phyloP scores from a whole-genome alignment of 805 yeast genomes.

The Yamadazyma kitorensis region DNA sequence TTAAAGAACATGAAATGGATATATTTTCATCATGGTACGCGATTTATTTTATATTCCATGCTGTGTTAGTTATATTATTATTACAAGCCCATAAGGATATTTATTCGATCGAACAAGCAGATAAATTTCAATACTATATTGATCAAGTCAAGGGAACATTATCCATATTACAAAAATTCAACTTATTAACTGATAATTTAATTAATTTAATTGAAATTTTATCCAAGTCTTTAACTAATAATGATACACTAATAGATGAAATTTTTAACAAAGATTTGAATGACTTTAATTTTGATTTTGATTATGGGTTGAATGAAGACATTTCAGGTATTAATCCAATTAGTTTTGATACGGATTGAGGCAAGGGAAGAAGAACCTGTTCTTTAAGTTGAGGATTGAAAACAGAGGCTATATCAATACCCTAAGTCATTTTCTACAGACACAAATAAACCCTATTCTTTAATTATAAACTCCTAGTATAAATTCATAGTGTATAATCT shows the following conservation, averaged over 20 bases:
- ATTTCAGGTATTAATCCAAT: too few species aligned
- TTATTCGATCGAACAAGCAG: slow-evolving; percentile 1
- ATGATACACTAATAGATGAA: slow-evolving; percentile 3
- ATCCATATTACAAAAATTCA: slow-evolving; percentile 1
- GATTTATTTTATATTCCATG: slow-evolving; percentile 61
- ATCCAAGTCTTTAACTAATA: slow-evolving; percentile 4
- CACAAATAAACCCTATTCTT: too few species aligned
- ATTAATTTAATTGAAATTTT: slow-evolving; percentile 7
- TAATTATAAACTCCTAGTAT: too few species aligned
- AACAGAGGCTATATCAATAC: too few species aligned
- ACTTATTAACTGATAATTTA: slow-evolving; percentile 5
- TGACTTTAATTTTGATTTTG: slow-evolving; percentile 2
- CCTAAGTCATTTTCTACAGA: too few species aligned
- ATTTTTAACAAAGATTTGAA: background rate
- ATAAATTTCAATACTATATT: slow-evolving; percentile 5
- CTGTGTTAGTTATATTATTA: slow-evolving; percentile 52
- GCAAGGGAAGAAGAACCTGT: too few species aligned
- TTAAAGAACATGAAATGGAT: slow-evolving; percentile 28
- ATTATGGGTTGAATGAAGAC: background rate
- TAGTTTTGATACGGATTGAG: too few species aligned
- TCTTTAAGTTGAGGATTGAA: too few species aligned
- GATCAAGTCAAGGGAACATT: slow-evolving; percentile 3
- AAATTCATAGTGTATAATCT: too few species aligned
- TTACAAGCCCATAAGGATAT: slow-evolving; percentile 2
- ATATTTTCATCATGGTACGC: slow-evolving; percentile 61